A percentile compares a stretch with the other conserved stretches of the same genome.
These are phyloP conservation scores for Abrus pulchellus DNA, from an alignment of 306 rosid species.

Conservation along the genomic window DNA sequence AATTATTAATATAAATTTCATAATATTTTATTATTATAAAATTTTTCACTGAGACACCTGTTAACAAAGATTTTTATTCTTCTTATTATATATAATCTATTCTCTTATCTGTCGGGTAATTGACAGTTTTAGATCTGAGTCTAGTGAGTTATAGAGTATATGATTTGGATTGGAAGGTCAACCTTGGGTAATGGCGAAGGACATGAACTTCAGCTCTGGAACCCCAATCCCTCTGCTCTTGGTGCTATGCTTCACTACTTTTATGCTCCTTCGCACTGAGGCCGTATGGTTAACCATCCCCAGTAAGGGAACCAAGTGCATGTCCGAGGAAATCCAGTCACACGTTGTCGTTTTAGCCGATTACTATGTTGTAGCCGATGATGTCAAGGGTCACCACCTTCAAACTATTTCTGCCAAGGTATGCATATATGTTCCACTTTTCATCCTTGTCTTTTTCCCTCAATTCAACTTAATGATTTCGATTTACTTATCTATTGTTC, in stretches of 20 bases:
- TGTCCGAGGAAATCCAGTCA: conserved; percentile 67
- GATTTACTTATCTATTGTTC: neutral
- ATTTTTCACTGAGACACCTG: too few relatives aligned
- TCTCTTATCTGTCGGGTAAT: neutral
- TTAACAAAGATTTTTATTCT: neutral
- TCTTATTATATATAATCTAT: neutral
- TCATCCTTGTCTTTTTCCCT: neutral
- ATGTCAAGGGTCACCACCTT: conserved; percentile 40
- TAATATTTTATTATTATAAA: too few relatives aligned
- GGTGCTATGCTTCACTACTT: conserved; percentile 39
- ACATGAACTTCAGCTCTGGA: conserved; percentile 27
- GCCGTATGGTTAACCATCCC: conserved; percentile 61
- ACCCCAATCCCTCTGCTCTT: conserved; percentile 35
- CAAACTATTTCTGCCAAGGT: conserved; percentile 61
- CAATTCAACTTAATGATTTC: neutral
- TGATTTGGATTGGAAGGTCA: neutral
- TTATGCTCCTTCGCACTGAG: conserved; percentile 41
- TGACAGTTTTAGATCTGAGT: conserved; percentile 49
- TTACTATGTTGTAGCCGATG: conserved; percentile 62
- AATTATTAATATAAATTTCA: too few relatives aligned
- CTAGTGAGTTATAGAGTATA: neutral
- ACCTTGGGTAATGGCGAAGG: conserved; percentile 44
- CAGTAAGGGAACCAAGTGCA: conserved; percentile 63
- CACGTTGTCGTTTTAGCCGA: conserved; percentile 67
- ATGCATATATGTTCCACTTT: neutral